phyloP scores from a whole-genome alignment of 257 asterid genomes.

The Solanum pinnatisectum region DNA sequence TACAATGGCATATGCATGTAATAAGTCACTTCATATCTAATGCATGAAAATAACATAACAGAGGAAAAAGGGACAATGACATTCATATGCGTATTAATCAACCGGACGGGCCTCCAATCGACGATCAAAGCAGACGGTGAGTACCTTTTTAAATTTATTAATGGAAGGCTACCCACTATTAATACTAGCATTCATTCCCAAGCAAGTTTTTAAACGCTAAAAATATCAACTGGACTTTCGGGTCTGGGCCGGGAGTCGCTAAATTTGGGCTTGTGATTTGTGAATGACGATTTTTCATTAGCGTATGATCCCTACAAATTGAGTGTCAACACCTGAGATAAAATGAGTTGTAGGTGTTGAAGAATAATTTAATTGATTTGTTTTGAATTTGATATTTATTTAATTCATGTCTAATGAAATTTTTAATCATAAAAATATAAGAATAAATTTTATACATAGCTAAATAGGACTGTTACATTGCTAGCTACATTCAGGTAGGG shows the following conservation, averaged over 20 bases:
- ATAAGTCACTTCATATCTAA: background rate
- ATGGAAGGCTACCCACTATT: background rate
- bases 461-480: no score
- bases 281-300: background rate
- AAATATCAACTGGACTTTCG: background rate
- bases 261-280: background rate
- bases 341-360: background rate
- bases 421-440: background rate
- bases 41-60: background rate
- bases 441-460: background rate
- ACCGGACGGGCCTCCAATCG: background rate
- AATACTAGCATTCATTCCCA: background rate
- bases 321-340: no score
- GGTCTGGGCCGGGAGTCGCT: background rate
- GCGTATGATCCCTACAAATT: no score
- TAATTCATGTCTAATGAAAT: no score
- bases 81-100: background rate
- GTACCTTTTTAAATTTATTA: background rate
- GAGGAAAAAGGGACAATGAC: background rate
- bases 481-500: no score
- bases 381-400: no score
- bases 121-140: background rate
- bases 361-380: no score
- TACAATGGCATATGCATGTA: background rate
- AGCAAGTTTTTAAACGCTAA: background rate